Conservation (phyloP, 441 rosid genomes). For the Pelargonium fulgidum region DNA sequence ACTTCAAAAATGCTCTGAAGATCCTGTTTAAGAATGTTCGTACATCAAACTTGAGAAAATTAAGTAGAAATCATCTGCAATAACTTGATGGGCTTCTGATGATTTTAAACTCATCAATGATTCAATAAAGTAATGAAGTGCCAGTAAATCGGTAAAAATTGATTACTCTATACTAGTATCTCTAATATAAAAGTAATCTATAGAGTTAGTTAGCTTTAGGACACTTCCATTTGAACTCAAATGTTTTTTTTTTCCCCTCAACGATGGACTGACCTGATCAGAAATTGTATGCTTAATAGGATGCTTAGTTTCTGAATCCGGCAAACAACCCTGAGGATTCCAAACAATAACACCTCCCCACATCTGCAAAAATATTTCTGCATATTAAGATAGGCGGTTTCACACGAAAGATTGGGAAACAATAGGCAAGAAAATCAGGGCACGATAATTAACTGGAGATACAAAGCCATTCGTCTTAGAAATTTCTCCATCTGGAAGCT, state of each 20-base stretch:
- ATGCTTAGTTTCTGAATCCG: constrained; percentile 34
- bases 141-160: background rate
- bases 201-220: background rate
- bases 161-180: background rate
- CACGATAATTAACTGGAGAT: constrained; percentile 64
- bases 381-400: constrained; percentile 11
- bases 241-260: background rate
- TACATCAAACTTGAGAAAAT: constrained; percentile 23
- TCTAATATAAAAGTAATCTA: too few species aligned
- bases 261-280: constrained; percentile 42
- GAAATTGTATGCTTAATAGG: constrained; percentile 41
- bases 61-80: constrained; percentile 20
- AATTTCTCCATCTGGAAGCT: constrained; percentile 74
- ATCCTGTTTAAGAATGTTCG: constrained; percentile 51
- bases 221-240: background rate
- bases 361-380: constrained; percentile 47
- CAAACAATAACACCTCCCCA: constrained; percentile 95
- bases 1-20: constrained; percentile 69
- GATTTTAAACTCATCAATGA: constrained; percentile 1
- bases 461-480: constrained; percentile 87
- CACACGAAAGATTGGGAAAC: constrained; percentile 7
- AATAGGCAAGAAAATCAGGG: constrained; percentile 17
- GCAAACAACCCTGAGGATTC: constrained; percentile 59
- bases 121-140: background rate
- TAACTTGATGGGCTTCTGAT: constrained; percentile 13